phyloP scores from a whole-genome alignment of 2,329 filamentous ascomycete species.

The Neospermospora avenae region DNA sequence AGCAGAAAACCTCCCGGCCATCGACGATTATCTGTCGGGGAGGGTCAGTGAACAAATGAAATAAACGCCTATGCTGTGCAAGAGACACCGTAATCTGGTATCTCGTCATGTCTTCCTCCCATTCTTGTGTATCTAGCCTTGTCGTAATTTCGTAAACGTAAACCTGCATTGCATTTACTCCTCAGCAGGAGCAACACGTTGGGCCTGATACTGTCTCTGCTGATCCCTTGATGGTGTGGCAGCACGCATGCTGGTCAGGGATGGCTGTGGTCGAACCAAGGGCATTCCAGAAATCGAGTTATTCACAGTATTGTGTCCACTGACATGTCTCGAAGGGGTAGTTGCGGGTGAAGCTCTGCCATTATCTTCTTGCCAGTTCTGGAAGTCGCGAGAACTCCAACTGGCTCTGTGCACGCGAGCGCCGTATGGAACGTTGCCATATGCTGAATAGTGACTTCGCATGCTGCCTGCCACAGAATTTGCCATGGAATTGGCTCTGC shows the following conservation, averaged over 20 bases:
- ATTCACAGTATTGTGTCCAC: constrained; percentile 22
- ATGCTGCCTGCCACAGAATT: constrained; percentile 42
- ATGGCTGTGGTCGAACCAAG: constrained; percentile 26
- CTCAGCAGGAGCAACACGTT: constrained; percentile 19
- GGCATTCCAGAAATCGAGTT: constrained; percentile 27
- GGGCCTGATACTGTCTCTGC: constrained; percentile 22
- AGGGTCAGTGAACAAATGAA: constrained; percentile 10
- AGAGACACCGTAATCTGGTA: constrained; percentile 7
- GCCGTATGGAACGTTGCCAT: constrained; percentile 46
- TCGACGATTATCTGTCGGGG: not conserved
- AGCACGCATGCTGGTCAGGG: constrained; percentile 27
- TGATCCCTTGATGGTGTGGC: constrained; percentile 29
- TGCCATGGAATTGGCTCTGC: constrained; percentile 34
- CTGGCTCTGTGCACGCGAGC: constrained; percentile 48
- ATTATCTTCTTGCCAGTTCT: constrained; percentile 36
- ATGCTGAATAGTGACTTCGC: constrained; percentile 41
- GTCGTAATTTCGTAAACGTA: constrained; percentile 28
- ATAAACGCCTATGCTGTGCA: constrained; percentile 22
- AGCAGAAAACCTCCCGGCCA: constrained; percentile 8
- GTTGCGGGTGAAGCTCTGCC: constrained; percentile 23
- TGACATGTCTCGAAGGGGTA: constrained; percentile 21
- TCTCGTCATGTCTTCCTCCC: not conserved
- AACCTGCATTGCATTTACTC: constrained; percentile 8
- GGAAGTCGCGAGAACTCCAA: constrained; percentile 52
- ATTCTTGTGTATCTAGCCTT: not conserved